Base-by-base conservation (phyloP, 2,329 filamentous ascomycete species). In the Neospermospora avenae region DNA sequence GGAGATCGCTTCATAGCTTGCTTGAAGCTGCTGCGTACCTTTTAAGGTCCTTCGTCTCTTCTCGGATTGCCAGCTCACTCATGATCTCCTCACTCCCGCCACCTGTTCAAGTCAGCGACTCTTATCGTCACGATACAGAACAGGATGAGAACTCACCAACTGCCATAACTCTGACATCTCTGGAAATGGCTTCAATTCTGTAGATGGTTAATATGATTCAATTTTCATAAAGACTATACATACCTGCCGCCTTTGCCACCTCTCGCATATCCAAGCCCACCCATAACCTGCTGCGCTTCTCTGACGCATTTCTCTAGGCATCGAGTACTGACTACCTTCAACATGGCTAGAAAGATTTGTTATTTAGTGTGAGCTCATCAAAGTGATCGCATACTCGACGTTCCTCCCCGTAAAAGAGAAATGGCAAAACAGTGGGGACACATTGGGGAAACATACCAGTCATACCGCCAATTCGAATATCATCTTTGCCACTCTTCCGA, bases 221-320 rank as follows among this genome's bases (percentile, higher is more conserved):
- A 44, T 18, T 5, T 20, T 41, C 31, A 13, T 6, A 4, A 14
- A 0, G 20, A 20, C 16, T 14, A 25, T 2, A n/a, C 14, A 13
- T 35, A 71, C 69, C 69, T 69, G 57, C 70, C 79, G 2, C 80
- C 80, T 42, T 76, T 78, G 0, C 80, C 80, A 41, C 74, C 73
- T 63, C 74, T 77, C 45, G 80, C 77, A 70, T 83, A 83, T 2
- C 80, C 80, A 4, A 78, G 74, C 0, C 80, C 80, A 8, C 80
- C 80, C 66, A 84, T 73, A 14, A 84, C 76, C 68, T 84, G 81
- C 70, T 84, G 81, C 3, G 81, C 80, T 64, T 84, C 81, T 14
- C 81, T 75, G 51, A 78, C 78, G 46, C 78, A 80, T 67, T 80
- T 78, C 68, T 84, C 81, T 44, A 83, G 70, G 48, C 80, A 80